These are phyloP conservation scores for Colletotrichum sp. DNA, from an alignment of 2,329 filamentous ascomycete genomes.

Conservation along the genomic window DNA sequence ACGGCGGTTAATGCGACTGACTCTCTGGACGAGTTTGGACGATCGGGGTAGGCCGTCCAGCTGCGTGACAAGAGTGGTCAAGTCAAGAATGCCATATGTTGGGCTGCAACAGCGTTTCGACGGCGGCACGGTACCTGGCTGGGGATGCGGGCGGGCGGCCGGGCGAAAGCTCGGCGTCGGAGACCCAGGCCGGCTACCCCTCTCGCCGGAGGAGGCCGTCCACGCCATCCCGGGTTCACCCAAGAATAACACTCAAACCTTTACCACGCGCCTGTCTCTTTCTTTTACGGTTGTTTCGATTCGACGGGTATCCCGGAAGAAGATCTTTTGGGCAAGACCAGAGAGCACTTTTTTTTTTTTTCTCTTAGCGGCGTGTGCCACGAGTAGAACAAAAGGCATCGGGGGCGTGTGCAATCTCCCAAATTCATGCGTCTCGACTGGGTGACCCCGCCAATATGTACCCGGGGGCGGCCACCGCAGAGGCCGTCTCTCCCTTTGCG, in stretches of 20 bases:
- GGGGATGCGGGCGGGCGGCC: not conserved
- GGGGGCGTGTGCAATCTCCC: conserved; percentile 17
- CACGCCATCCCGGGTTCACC: not conserved
- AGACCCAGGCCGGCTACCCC: not conserved
- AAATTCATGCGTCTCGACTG: conserved; percentile 19
- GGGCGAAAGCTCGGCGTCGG: not conserved
- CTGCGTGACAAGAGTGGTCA: too few species aligned
- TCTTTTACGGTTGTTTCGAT: conserved; percentile 16
- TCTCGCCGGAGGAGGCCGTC: not conserved
- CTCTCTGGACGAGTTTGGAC: not conserved
- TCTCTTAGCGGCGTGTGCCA: not conserved
- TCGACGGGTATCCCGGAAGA: conserved; percentile 3
- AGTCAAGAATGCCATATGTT: not conserved
- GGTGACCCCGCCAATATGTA: conserved; percentile 12
- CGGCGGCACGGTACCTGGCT: not conserved
- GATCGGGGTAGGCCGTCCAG: not conserved
- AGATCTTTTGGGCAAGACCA: not conserved
- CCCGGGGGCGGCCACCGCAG: not conserved
- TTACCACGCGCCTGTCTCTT: not conserved
- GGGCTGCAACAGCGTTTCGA: not conserved
- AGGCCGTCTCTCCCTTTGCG: not conserved
- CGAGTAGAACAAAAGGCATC: not conserved
- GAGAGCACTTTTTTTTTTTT: not conserved
- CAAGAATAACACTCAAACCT: not conserved
- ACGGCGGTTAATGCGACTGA: conserved; percentile 6